These are phyloP conservation scores for Phytopythium ostracodes DNA, from an alignment of 352 stramenopile species.

Conservation along the genomic window DNA sequence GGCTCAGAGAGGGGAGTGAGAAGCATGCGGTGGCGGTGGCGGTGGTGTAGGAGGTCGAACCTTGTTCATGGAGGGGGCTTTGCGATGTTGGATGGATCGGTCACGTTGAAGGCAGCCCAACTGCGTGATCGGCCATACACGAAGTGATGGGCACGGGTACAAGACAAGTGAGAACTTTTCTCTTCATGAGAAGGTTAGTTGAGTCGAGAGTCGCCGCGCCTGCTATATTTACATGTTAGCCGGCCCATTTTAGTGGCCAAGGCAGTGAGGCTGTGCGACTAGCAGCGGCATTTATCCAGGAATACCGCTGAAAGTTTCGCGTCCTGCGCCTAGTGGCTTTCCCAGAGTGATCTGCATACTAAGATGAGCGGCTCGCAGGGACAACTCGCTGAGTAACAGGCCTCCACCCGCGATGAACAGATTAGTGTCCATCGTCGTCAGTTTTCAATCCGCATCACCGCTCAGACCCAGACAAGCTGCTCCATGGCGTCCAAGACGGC, in stretches of 20 bases:
- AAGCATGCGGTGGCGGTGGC: too few relatives aligned
- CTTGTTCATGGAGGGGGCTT: neutral
- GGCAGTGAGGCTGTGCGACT: too few relatives aligned
- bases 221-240: neutral
- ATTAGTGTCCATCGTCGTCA: neutral
- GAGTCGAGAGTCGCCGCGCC: neutral
- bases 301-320: too few relatives aligned
- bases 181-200: too few relatives aligned
- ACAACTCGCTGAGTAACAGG: neutral
- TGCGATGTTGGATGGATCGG: too few relatives aligned
- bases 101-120: neutral
- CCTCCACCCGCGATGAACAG: neutral
- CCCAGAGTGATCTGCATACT: neutral
- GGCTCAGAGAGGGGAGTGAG: neutral
- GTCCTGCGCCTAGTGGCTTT: neutral
- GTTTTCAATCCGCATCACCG: neutral
- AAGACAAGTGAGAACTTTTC: too few relatives aligned
- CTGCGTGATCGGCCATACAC: neutral
- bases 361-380: neutral
- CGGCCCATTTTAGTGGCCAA: neutral
- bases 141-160: neutral
- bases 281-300: too few relatives aligned
- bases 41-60: neutral
- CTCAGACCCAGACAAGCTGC: neutral
- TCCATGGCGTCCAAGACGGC: neutral